These are phyloP conservation scores for Tuctoria greenei DNA, from an alignment of 176 grass and related monocot genomes.

Conservation along the genomic window DNA sequence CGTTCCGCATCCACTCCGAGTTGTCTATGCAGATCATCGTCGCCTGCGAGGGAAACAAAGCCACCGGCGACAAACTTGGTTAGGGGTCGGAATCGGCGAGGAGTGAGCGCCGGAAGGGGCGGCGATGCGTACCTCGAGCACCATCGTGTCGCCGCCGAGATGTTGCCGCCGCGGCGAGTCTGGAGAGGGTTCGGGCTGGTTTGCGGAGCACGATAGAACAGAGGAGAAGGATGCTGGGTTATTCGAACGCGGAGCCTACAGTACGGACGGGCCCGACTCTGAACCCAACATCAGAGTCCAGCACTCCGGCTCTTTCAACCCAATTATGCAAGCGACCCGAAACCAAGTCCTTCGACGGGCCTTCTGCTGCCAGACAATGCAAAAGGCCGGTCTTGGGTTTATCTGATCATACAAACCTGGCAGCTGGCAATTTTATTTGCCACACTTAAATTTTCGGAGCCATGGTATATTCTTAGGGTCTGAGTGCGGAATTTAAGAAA, in stretches of 20 bases:
- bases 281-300: too few relatives aligned
- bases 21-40: conserved; percentile 99
- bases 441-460: too few relatives aligned
- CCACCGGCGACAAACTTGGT: not conserved
- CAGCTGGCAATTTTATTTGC: too few relatives aligned
- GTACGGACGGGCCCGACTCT: not conserved
- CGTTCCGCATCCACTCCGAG: conserved; percentile 99
- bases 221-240: not conserved
- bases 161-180: conserved; percentile 13
- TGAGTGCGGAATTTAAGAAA: too few relatives aligned
- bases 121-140: conserved; percentile 69
- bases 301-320: too few relatives aligned
- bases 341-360: too few relatives aligned
- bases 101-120: not conserved
- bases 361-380: too few relatives aligned
- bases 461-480: too few relatives aligned
- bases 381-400: too few relatives aligned
- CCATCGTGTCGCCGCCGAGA: conserved; percentile 52
- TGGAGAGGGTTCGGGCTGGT: conserved; percentile 16
- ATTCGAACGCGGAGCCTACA: not conserved
- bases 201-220: conserved; percentile 34
- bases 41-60: conserved; percentile 53
- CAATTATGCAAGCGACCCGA: too few relatives aligned
- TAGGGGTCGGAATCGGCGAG: not conserved
- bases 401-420: too few relatives aligned